Conservation (phyloP, 805 yeast genomes). For the Nakazawaea siamensis region DNA sequence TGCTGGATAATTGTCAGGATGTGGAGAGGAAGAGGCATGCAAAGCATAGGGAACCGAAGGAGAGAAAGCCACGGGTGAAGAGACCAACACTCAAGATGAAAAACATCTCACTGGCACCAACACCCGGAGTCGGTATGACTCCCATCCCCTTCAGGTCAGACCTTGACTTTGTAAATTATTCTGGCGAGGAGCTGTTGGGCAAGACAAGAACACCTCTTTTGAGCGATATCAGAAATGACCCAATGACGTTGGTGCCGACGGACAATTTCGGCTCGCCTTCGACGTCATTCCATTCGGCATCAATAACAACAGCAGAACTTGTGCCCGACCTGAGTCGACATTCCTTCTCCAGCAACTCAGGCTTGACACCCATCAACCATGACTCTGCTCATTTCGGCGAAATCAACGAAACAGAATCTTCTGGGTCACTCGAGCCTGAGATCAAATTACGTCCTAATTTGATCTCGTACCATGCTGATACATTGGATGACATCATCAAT, state of each 20-base stretch:
- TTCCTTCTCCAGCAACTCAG: neutral
- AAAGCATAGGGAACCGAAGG: conserved; percentile 18
- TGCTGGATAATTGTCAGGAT: conserved; percentile 49
- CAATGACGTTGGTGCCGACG: too few relatives aligned
- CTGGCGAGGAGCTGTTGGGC: too few relatives aligned
- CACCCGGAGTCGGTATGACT: too few relatives aligned
- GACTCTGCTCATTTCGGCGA: neutral
- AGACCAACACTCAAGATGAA: neutral
- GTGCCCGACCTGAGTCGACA: too few relatives aligned
- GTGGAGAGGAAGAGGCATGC: conserved; percentile 38
- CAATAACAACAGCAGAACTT: too few relatives aligned
- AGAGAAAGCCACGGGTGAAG: conserved; percentile 1
- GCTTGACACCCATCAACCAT: neutral
- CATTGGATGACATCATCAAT: conserved; percentile 4
- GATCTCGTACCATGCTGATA: conserved; percentile 5
- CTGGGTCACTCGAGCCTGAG: conserved; percentile 3
- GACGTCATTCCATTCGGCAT: too few relatives aligned
- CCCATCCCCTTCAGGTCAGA: too few relatives aligned
- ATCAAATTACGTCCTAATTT: conserved; percentile 4
- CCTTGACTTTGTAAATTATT: too few relatives aligned
- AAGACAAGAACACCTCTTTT: too few relatives aligned
- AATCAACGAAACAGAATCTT: conserved; percentile 2
- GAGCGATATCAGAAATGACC: too few relatives aligned
- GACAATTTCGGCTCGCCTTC: too few relatives aligned
- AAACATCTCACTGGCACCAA: too few relatives aligned